Conservation (phyloP, 805 yeast genomes). For the Wickerhamia fluorescens region DNA sequence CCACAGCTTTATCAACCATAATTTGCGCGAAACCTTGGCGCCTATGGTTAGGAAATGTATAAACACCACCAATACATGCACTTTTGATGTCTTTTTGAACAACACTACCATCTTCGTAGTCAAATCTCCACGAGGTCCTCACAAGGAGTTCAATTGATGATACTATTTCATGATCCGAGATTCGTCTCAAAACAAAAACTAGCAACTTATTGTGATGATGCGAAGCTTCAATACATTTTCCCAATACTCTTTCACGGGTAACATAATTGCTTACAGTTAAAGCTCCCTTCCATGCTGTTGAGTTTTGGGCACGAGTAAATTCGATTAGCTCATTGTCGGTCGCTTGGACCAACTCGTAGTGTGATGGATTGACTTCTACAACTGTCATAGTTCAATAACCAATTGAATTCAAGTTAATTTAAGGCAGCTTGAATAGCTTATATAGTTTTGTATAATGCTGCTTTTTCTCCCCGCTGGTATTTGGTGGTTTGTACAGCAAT, state of each 20-base stretch:
- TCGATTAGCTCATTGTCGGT: constrained; percentile 19
- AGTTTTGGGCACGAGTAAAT: constrained; percentile 28
- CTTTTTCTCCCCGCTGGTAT: too few species aligned
- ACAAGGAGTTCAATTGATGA: constrained; percentile 31
- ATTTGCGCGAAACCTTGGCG: constrained; percentile 32
- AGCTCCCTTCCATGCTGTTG: constrained; percentile 31
- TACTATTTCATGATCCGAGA: constrained; percentile 12
- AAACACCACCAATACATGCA: constrained; percentile 39
- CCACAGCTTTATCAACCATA: constrained; percentile 33
- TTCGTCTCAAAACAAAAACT: constrained; percentile 20
- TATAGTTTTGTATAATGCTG: too few species aligned
- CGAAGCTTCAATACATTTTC: constrained; percentile 16
- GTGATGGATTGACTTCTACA: constrained; percentile 3
- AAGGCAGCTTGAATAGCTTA: too few species aligned
- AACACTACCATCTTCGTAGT: constrained; percentile 10
- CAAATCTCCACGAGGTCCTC: constrained; percentile 22
- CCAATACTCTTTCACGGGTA: constrained; percentile 24
- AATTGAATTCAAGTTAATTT: too few species aligned
- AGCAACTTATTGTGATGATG: constrained; percentile 10
- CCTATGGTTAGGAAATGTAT: constrained; percentile 28
- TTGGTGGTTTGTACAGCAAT: too few species aligned
- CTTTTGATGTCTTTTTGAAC: constrained; percentile 13
- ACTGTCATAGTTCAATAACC: too few species aligned
- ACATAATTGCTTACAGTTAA: constrained; percentile 28
- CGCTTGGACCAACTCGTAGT: constrained; percentile 10